These are phyloP conservation scores for Senna tora DNA, from an alignment of 306 rosid genomes.

Conservation along the genomic window DNA sequence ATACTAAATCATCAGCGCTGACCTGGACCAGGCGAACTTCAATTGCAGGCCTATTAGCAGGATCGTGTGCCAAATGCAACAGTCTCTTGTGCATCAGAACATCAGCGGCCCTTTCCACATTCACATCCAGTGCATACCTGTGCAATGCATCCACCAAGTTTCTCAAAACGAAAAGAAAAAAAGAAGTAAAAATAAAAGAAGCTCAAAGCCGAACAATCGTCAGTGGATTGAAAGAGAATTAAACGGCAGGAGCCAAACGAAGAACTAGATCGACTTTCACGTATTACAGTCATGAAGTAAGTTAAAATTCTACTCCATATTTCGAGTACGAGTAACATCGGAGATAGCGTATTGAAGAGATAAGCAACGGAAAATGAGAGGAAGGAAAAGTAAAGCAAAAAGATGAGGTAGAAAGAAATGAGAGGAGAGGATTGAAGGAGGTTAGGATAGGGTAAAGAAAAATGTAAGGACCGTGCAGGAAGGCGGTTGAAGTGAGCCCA, in stretches of 20 bases:
- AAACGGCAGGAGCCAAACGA: not conserved
- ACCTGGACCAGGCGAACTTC: conserved; percentile 99
- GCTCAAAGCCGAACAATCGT: conserved; percentile 24
- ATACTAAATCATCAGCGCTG: conserved; percentile 15
- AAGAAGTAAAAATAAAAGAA: not conserved
- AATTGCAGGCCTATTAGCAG: conserved; percentile 84
- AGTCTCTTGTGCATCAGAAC: conserved; percentile 94
- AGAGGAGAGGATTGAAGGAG: not conserved
- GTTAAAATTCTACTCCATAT: not conserved
- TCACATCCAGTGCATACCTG: conserved; percentile 96
- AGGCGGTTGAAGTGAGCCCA: conserved; percentile 98
- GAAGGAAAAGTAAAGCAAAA: not conserved
- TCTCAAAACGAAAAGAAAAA: not conserved
- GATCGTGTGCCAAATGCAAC: conserved; percentile 84
- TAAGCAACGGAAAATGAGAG: not conserved
- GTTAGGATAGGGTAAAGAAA: not conserved
- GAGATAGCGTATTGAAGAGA: not conserved
- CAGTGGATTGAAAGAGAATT: not conserved
- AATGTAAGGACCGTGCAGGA: conserved; percentile 75
- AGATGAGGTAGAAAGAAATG: not conserved
- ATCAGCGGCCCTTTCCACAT: conserved; percentile 94
- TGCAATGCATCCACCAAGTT: conserved; percentile 46
- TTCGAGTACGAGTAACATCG: not conserved
- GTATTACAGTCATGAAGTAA: not conserved
- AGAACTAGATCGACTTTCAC: not conserved